phyloP scores from a whole-genome alignment of 805 yeast genomes.

The Torulaspora indica region DNA sequence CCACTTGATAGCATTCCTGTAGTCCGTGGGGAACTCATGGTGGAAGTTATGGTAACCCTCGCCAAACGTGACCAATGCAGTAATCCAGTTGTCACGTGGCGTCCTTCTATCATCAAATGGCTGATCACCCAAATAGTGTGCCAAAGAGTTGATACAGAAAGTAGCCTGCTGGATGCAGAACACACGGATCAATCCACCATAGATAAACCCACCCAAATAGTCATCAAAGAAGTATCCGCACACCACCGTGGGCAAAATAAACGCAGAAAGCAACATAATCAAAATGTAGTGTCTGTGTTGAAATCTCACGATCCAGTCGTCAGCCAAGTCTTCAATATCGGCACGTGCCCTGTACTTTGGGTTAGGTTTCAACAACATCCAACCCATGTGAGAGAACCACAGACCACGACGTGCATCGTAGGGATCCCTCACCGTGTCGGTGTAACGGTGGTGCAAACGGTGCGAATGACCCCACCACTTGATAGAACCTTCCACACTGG shows the following conservation, averaged over 20 bases:
- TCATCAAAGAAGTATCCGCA: conserved; percentile 57
- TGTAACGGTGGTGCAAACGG: conserved; percentile 81
- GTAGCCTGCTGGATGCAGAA: conserved; percentile 77
- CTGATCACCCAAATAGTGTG: conserved; percentile 82
- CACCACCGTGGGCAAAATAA: conserved; percentile 55
- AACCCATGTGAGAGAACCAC: conserved; percentile 81
- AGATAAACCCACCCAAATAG: conserved; percentile 67
- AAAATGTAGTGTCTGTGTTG: conserved; percentile 74
- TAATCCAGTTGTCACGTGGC: conserved; percentile 75
- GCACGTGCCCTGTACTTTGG: conserved; percentile 80
- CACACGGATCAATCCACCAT: conserved; percentile 68
- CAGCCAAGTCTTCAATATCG: conserved; percentile 70
- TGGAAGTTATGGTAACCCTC: conserved; percentile 90
- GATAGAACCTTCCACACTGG: conserved; percentile 78
- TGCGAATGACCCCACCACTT: conserved; percentile 89
- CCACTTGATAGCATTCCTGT: conserved; percentile 84
- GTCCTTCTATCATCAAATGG: conserved; percentile 86
- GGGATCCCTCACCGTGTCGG: conserved; percentile 79
- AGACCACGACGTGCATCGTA: conserved; percentile 81
- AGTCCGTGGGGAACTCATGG: conserved; percentile 85
- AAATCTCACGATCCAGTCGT: conserved; percentile 73
- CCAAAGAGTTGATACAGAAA: conserved; percentile 79
- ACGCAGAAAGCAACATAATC: conserved; percentile 57
- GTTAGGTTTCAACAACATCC: conserved; percentile 79
- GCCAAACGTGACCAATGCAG: conserved; percentile 81